These are phyloP conservation scores for Pyrenopolyporus hunteri DNA, from an alignment of 495 filamentous ascomycete species.

Conservation along the genomic window DNA sequence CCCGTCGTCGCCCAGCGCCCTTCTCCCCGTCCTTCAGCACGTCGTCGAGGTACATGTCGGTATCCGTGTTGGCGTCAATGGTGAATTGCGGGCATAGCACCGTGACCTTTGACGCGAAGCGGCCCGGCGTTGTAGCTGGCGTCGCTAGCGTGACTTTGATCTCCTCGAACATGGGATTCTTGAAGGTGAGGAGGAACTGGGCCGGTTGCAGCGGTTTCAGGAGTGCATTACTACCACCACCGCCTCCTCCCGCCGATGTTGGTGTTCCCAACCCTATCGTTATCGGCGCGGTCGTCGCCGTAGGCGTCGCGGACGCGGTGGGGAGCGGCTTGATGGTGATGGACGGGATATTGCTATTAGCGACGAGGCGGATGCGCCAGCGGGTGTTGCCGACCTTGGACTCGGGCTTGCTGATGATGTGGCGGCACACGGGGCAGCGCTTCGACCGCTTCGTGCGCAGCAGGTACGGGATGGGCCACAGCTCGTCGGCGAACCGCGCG, in stretches of 20 bases:
- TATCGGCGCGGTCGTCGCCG: background rate
- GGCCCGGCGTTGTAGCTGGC: slow-evolving; percentile 78
- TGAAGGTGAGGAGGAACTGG: slow-evolving; percentile 86
- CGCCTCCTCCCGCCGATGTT: no score
- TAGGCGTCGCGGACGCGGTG: slow-evolving; percentile 3
- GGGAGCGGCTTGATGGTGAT: slow-evolving; percentile 70
- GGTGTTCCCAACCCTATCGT: no score
- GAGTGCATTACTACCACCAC: no score
- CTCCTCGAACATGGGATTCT: slow-evolving; percentile 91
- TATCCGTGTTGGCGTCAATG: slow-evolving; percentile 91
- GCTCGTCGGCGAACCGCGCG: slow-evolving; percentile 63
- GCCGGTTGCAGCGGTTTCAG: slow-evolving; percentile 71
- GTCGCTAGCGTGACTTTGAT: slow-evolving; percentile 88
- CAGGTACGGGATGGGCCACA: slow-evolving; percentile 79
- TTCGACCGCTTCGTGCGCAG: slow-evolving; percentile 92
- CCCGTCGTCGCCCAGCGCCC: slow-evolving; percentile 43
- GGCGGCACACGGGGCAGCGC: slow-evolving; percentile 87
- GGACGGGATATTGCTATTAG: slow-evolving; percentile 85
- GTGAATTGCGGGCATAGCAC: slow-evolving; percentile 95
- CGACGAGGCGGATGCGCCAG: slow-evolving; percentile 88
- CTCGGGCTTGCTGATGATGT: slow-evolving; percentile 96
- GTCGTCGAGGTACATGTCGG: slow-evolving; percentile 78
- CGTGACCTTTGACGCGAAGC: slow-evolving; percentile 78
- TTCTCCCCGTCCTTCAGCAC: slow-evolving; percentile 64
- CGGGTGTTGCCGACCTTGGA: slow-evolving; percentile 82